Evolutionary conservation across 352 stramenopile species (phyloP), one percentile per base, ranked within the genome.

Genomic region (Pythium guiyangense): DNA sequence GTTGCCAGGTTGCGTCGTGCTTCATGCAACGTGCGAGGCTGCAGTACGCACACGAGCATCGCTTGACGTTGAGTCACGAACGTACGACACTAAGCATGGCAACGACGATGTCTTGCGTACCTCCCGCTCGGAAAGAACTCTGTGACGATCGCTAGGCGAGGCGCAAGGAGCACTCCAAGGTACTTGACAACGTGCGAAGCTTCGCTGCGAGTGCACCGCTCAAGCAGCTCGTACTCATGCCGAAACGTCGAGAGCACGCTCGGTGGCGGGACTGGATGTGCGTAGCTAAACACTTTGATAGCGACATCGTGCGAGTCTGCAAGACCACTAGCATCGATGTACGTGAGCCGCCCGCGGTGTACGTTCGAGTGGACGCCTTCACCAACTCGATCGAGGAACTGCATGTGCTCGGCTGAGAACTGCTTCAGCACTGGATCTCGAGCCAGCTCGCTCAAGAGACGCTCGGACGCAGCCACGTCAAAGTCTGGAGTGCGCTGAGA

Each of bases 281-380:
- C 49, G 43, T 76, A 66, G 6, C 65, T 64, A 44, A 79, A 79
- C 34, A 76, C 67, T 60, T 79, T 79, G 39, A 73, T 52, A 46
- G 67, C 66, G 15, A 79, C 59, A 15, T 67, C 57, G 0, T 17
- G 15, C 4, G 12, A 2, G 10, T 12, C 11, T 3, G 40, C 14
- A 5, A 27, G 35, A 8, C 9, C 34, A 12, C 37, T n/a, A n/a
- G n/a, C 49, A 12, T 12, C 46, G 9, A 18, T 18, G 42, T 20
- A 14, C 8, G 15, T 22, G 20, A 74, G 56, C 5, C 48, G 51
- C 9, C 59, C 70, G 17, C 54, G 57, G 39, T 51, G 52, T 8
- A 78, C 70, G 47, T 59, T 69, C 6, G 70, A 73, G 39, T 78
- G 60, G 48, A 74, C 60, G 2, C 70, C 70, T 57, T 78, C 60